Evolutionary conservation across 768 basidiomycete species (phyloP).

Genomic region (Lactifluus echinatus): DNA sequence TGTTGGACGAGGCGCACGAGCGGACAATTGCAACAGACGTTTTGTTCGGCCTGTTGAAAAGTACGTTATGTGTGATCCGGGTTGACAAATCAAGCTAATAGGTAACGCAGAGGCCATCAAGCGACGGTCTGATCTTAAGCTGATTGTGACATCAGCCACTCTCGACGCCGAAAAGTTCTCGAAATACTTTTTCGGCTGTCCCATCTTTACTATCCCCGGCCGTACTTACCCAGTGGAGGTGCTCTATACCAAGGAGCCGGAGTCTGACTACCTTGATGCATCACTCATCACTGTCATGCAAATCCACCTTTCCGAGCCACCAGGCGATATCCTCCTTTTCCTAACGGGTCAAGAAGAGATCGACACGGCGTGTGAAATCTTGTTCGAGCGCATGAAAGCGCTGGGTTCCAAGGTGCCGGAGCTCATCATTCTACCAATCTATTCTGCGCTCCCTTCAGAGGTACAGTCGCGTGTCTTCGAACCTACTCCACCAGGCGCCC

Average conservation of each 20-base stretch:
- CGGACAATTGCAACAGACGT: slow-evolving; percentile 98
- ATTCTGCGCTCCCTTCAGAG: slow-evolving; percentile 95
- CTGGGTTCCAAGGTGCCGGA: slow-evolving; percentile 98
- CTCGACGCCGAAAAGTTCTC: slow-evolving; percentile 99
- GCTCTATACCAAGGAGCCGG: slow-evolving; percentile 98
- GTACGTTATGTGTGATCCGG: slow-evolving; percentile 32
- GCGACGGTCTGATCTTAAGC: slow-evolving; percentile 88
- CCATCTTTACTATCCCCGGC: slow-evolving; percentile 99
- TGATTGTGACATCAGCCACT: slow-evolving; percentile 97
- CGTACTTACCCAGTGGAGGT: slow-evolving; percentile 98
- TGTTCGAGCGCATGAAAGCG: slow-evolving; percentile 98
- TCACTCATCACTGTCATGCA: slow-evolving; percentile 99
- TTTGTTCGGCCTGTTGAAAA: slow-evolving; percentile 90
- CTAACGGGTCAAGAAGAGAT: slow-evolving; percentile 99
- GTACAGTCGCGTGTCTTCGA: slow-evolving; percentile 98
- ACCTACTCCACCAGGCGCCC: slow-evolving; percentile 94
- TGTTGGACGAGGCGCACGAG: slow-evolving; percentile 99
- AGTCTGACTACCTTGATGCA: slow-evolving; percentile 94
- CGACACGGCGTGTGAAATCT: slow-evolving; percentile 93
- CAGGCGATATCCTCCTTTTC: slow-evolving; percentile 94
- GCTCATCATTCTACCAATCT: slow-evolving; percentile 93
- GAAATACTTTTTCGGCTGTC: slow-evolving; percentile 97
- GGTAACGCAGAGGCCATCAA: slow-evolving; percentile 75
- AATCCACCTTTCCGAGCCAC: slow-evolving; percentile 96
- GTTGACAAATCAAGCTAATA: slow-evolving; percentile 18